Evolutionary conservation across 2,329 filamentous ascomycete species (phyloP).

Genomic region (Scedosporium aurantiacum): DNA sequence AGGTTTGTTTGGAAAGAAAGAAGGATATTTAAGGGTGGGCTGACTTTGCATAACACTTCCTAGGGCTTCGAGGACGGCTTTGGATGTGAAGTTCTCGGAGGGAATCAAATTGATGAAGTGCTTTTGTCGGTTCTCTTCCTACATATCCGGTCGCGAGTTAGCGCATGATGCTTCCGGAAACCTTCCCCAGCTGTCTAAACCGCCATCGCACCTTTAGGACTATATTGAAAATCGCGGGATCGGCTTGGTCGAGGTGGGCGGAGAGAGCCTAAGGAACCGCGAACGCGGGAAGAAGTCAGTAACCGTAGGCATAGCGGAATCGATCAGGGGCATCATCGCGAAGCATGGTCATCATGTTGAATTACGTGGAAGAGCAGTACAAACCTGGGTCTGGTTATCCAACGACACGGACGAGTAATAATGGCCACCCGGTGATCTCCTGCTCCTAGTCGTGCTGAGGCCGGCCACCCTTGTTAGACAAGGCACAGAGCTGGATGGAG

Average conservation of each 20-base stretch:
- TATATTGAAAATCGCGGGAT: slow-evolving; percentile 78
- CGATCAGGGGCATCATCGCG: neutral
- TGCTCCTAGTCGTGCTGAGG: neutral
- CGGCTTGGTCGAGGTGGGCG: slow-evolving; percentile 68
- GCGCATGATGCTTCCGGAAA: neutral
- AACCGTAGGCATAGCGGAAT: neutral
- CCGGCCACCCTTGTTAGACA: neutral
- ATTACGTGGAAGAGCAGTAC: slow-evolving; percentile 10
- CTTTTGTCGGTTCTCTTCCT: slow-evolving; percentile 95
- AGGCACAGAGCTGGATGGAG: neutral
- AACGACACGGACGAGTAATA: slow-evolving; percentile 33
- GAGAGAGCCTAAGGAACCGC: slow-evolving; percentile 55
- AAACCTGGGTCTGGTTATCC: slow-evolving; percentile 51
- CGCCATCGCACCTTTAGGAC: slow-evolving; percentile 67
- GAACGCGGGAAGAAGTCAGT: neutral
- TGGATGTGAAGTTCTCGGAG: slow-evolving; percentile 91
- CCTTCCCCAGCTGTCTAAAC: neutral
- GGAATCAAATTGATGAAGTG: slow-evolving; percentile 97
- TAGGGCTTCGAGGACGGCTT: slow-evolving; percentile 81
- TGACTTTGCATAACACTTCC: slow-evolving; percentile 92
- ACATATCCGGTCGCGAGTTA: neutral
- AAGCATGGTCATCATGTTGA: neutral
- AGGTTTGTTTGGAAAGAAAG: neutral
- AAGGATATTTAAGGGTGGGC: slow-evolving; percentile 14
- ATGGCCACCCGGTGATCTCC: slow-evolving; percentile 18